Base-by-base conservation (phyloP, 352 stramenopile species). In the Phytophthora citrophthora region DNA sequence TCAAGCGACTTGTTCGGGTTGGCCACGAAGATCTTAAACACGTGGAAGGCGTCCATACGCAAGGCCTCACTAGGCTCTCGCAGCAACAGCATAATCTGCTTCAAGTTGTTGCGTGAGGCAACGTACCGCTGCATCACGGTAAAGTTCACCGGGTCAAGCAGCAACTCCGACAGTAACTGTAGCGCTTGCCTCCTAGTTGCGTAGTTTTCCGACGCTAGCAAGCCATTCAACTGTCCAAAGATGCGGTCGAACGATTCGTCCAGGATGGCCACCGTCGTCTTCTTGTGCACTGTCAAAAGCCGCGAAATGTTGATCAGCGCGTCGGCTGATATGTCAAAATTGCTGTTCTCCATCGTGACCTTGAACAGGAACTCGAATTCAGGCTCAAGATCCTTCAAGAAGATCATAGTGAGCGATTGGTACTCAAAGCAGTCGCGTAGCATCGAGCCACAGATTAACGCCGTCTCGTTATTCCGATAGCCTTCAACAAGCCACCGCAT, bases 21-120 rank as follows among this genome's bases (percentile, higher is more conserved):
- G 8, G 85, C 87, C 36, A 95, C 86, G 54, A 95, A 95, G 61
- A 95, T 92, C 67, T 95, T 95, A 60, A 95, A 95, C 44, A 95
- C 80, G 56, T 95, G 80, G 59, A 92, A 95, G 13, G 87, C 85
- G 53, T 95, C 87, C 76, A 92, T 89, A 31, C 81, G 85, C 55
- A 95, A 62, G 1, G 81, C 82, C 48, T 91, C 74, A 59, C 87
- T 95, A 0, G 81, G 76, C 43, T 93, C 83, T 24, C 87, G 83
- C 49, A 95, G 61, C 41, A 94, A 46, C 46, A 89, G 43, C 86
- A 95, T 93, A 29, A 93, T 68, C 20, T 83, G 64, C 68, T 88
- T 88, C 26, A 95, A 70, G 55, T 95, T 90, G 52, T 72, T 72
- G 45, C 80, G 76, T 34, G 83, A 89, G 9, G 81, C 59, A 12